Percentiles rank a stretch among this genome's conserved stretches.
These are phyloP conservation scores for Trichoderma sp. DNA, from an alignment of 2,329 filamentous ascomycete genomes.

Conservation along the genomic window DNA sequence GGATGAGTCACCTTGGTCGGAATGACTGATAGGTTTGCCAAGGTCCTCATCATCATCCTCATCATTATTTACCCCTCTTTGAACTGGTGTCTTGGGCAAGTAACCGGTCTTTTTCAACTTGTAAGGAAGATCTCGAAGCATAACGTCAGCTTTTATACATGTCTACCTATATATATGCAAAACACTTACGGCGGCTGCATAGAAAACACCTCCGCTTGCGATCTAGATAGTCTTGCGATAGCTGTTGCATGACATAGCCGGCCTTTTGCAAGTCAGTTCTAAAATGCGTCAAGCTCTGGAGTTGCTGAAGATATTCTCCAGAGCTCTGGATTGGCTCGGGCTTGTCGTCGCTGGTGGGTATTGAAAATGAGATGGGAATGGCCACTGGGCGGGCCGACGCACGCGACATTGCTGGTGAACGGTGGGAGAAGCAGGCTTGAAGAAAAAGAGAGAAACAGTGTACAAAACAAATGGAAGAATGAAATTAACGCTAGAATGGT, in stretches of 20 bases:
- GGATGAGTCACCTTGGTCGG: neutral
- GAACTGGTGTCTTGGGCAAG: neutral
- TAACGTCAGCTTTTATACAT: neutral
- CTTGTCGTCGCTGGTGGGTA: neutral
- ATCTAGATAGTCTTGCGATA: constrained; percentile 28
- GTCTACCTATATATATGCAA: neutral
- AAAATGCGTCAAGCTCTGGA: constrained; percentile 24
- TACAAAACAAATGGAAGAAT: too few relatives aligned
- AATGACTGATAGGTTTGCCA: neutral
- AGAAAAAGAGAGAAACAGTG: neutral
- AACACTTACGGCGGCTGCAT: constrained; percentile 28
- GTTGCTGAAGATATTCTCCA: constrained; percentile 22
- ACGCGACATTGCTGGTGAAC: neutral
- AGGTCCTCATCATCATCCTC: neutral
- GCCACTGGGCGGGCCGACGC: neutral
- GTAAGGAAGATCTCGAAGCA: neutral
- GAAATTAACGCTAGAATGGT: neutral
- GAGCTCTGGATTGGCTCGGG: constrained; percentile 25
- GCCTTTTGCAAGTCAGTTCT: constrained; percentile 23
- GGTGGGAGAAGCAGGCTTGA: neutral
- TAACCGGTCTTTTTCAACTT: neutral
- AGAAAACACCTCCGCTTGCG: constrained; percentile 32
- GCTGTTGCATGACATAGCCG: constrained; percentile 30
- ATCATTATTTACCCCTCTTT: neutral
- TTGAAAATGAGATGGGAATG: neutral